Percentiles rank a stretch among this genome's conserved stretches.
Conservation (phyloP, 768 basidiomycete genomes). For the Leccinum pellstonianum region DNA sequence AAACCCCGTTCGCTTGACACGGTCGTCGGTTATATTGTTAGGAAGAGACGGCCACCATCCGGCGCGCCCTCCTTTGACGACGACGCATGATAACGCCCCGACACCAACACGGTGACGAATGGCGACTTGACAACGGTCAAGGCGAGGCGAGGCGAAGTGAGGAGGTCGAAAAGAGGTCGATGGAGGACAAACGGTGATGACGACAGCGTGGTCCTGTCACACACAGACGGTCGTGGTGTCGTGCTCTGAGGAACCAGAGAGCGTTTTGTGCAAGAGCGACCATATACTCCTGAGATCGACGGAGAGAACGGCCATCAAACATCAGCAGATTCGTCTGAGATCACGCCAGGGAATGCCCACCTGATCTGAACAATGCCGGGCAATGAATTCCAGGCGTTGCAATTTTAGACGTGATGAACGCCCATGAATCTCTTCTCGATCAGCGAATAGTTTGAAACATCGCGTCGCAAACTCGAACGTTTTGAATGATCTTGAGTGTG, state of each 20-base stretch:
- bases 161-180: too few relatives aligned
- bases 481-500: slow-evolving; percentile 56
- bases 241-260: slow-evolving; percentile 54
- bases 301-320: slow-evolving; percentile 43
- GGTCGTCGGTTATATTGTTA: too few relatives aligned
- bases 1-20: too few relatives aligned
- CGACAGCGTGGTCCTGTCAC: too few relatives aligned
- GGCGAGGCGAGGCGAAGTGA: too few relatives aligned
- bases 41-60: too few relatives aligned
- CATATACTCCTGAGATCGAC: slow-evolving; percentile 61
- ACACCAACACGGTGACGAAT: too few relatives aligned
- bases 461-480: slow-evolving; percentile 40
- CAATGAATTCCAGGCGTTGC: slow-evolving; percentile 54
- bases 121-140: too few relatives aligned
- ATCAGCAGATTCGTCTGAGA: slow-evolving; percentile 1
- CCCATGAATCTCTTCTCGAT: slow-evolving; percentile 37
- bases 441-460: slow-evolving; percentile 51
- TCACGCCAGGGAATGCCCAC: slow-evolving; percentile 38
- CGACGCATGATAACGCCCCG: too few relatives aligned
- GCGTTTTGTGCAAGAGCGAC: slow-evolving; percentile 52
- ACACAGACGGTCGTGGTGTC: slow-evolving; percentile 44
- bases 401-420: slow-evolving; percentile 38
- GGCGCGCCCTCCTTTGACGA: too few relatives aligned
- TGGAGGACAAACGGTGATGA: too few relatives aligned
- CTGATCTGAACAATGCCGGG: slow-evolving; percentile 53